phyloP scores from a whole-genome alignment of 129 eudicot species.

The Cynara cardunculus region DNA sequence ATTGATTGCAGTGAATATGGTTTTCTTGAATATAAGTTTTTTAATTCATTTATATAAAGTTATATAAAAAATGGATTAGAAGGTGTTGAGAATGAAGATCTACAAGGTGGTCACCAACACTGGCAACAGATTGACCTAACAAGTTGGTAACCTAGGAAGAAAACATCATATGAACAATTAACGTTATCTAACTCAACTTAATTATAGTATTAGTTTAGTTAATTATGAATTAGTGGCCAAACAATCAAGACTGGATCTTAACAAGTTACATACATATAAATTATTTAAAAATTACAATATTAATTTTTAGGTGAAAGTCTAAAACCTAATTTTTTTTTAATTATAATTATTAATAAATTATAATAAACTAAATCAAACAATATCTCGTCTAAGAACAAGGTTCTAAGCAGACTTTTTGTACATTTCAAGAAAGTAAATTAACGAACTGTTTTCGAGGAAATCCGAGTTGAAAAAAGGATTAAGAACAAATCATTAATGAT shows the following conservation, averaged over 20 bases:
- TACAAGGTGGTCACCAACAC: constrained; percentile 33
- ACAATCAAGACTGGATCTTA: neutral
- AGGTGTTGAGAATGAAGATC: neutral
- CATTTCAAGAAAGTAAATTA: no score
- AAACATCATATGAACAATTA: constrained; percentile 11
- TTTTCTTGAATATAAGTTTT: neutral
- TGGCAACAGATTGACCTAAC: constrained; percentile 26
- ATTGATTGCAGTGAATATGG: neutral
- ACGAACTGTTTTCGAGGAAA: no score
- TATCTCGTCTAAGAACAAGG: no score
- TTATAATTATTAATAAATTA: neutral
- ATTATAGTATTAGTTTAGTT: neutral
- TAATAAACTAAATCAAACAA: neutral
- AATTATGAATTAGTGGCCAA: neutral
- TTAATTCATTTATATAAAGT: neutral
- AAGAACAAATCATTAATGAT: neutral
- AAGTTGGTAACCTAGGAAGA: constrained; percentile 38
- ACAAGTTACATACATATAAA: neutral
- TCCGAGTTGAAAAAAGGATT: neutral
- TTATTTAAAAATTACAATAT: neutral
- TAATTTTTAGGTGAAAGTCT: neutral
- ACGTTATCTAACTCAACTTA: neutral
- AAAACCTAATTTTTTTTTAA: neutral
- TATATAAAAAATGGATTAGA: neutral
- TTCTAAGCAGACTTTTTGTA: neutral